Percentiles rank a stretch among this genome's conserved stretches.
Conservation (phyloP, 345 rosid species). For the Ceriops zippeliana region DNA sequence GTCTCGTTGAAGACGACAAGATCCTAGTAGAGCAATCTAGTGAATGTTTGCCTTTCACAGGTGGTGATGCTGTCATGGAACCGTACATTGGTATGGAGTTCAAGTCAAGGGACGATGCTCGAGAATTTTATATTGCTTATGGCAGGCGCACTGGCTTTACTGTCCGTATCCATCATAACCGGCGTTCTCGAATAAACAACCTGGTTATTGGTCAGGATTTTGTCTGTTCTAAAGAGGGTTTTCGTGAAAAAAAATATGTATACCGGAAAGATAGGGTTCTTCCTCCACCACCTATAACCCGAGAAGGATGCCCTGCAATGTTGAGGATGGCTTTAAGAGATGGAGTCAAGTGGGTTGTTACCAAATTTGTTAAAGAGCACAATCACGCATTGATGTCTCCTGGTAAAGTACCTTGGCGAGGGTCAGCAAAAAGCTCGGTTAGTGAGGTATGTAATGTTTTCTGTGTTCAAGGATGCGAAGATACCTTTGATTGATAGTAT, state of each 20-base stretch:
- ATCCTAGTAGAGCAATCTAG: conserved; percentile 28
- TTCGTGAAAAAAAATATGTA: conserved; percentile 50
- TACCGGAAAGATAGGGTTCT: conserved; percentile 53
- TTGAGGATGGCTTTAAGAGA: conserved; percentile 41
- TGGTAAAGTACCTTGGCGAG: conserved; percentile 48
- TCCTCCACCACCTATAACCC: conserved; percentile 50
- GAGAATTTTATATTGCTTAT: conserved; percentile 42
- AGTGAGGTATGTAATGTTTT: conserved; percentile 31
- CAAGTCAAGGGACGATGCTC: conserved; percentile 46
- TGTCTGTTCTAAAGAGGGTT: conserved; percentile 55
- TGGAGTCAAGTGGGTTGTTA: conserved; percentile 43
- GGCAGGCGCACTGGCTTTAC: conserved; percentile 46
- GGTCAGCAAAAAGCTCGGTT: conserved; percentile 30
- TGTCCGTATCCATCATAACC: conserved; percentile 48
- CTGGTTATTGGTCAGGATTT: conserved; percentile 52
- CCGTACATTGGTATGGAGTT: conserved; percentile 44
- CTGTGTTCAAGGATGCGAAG: neutral
- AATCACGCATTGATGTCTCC: conserved; percentile 41
- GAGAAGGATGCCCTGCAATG: conserved; percentile 51
- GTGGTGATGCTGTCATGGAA: conserved; percentile 22
- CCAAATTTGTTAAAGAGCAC: conserved; percentile 42
- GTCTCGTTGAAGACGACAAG: conserved; percentile 38
- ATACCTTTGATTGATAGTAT: too few species aligned
- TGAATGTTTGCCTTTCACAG: conserved; percentile 21
- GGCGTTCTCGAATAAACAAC: conserved; percentile 47